phyloP scores from a whole-genome alignment of 176 grass and related monocot genomes.

The Lolium perenne region DNA sequence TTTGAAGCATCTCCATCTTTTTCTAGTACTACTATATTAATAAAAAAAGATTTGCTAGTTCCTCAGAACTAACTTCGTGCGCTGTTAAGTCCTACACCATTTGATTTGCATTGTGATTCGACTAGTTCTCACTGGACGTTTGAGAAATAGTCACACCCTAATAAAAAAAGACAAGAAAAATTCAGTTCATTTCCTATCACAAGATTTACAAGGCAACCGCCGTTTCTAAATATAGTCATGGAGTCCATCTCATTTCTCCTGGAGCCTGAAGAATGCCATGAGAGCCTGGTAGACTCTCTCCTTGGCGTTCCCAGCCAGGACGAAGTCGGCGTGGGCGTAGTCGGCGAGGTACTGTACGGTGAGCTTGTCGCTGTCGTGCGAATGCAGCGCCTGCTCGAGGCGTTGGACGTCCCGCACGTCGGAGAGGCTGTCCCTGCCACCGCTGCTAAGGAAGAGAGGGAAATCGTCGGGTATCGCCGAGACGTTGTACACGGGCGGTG shows the following conservation, averaged over 20 bases:
- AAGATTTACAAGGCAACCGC: constrained; percentile 16
- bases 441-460: constrained; percentile 65
- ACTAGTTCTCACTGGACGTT: too few relatives aligned
- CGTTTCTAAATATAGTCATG: neutral
- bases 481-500: constrained; percentile 55
- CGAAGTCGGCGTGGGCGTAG: constrained; percentile 67
- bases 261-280: constrained; percentile 62
- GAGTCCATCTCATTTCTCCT: constrained; percentile 39
- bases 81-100: too few relatives aligned
- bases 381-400: constrained; percentile 43
- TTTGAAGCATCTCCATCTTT: too few relatives aligned
- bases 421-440: constrained; percentile 61
- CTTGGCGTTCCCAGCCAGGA: constrained; percentile 49
- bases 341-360: constrained; percentile 52
- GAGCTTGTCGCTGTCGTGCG: constrained; percentile 51
- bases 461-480: constrained; percentile 54
- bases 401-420: constrained; percentile 50
- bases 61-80: too few relatives aligned
- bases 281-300: constrained; percentile 51
- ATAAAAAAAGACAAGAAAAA: neutral
- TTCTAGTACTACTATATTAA: too few relatives aligned
- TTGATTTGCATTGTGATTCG: too few relatives aligned
- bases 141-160: too few relatives aligned
- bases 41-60: too few relatives aligned
- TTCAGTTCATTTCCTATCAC: neutral